phyloP scores from a whole-genome alignment of 306 rosid genomes.

The Ammopiptanthus mongolicus region DNA sequence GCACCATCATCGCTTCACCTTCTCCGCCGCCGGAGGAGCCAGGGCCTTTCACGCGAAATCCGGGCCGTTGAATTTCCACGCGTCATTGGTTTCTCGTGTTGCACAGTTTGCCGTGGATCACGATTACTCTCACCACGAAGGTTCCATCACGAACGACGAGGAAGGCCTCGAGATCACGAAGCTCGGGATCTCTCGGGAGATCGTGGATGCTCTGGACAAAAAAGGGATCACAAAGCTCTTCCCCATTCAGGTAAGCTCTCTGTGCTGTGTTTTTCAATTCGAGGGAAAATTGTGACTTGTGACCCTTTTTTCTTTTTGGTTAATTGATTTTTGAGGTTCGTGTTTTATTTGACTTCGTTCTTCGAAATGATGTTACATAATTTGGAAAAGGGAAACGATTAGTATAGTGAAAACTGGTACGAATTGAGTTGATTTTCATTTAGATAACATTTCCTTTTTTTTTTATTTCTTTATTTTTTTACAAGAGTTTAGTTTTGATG shows the following conservation, averaged over 20 bases:
- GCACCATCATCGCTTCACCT: background rate
- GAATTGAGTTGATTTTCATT: no score
- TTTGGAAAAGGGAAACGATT: no score
- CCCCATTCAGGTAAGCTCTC: constrained; percentile 77
- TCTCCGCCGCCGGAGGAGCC: background rate
- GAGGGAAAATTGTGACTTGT: no score
- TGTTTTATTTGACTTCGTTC: no score
- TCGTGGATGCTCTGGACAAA: constrained; percentile 72
- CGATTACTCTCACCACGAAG: constrained; percentile 41
- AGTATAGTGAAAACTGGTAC: no score
- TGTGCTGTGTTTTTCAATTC: no score
- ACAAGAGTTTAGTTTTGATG: no score
- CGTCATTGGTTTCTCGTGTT: constrained; percentile 41
- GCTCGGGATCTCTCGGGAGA: constrained; percentile 71
- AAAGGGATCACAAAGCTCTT: constrained; percentile 81
- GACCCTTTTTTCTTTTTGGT: background rate
- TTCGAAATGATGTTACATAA: no score
- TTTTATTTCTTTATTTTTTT: no score
- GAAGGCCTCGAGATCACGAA: constrained; percentile 76
- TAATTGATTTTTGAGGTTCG: background rate
- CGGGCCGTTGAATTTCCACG: constrained; percentile 43
- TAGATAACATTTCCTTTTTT: no score
- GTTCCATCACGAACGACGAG: constrained; percentile 32
- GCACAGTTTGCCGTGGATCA: constrained; percentile 47
- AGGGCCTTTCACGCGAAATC: constrained; percentile 48